Conservation (phyloP, 768 basidiomycete species). For the Suillus lakei region DNA sequence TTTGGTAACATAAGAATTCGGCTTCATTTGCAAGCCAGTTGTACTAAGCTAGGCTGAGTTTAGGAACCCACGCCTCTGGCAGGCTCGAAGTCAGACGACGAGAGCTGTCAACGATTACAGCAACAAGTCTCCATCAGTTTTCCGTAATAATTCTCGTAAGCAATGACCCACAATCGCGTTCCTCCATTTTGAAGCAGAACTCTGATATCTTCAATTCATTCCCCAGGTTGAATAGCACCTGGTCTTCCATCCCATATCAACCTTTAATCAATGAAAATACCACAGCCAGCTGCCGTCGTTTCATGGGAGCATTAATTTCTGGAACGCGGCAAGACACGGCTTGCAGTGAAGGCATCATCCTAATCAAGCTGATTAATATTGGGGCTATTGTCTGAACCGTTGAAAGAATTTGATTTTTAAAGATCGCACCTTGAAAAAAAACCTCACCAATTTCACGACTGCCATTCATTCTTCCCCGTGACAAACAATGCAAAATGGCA, state of each 20-base stretch:
- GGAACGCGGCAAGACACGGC: too few species aligned
- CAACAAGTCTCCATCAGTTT: slow-evolving; percentile 30
- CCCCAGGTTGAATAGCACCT: slow-evolving; percentile 7
- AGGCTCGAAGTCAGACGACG: slow-evolving; percentile 36
- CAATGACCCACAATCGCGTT: slow-evolving; percentile 28
- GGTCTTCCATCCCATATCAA: slow-evolving; percentile 22
- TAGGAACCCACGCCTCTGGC: slow-evolving; percentile 37
- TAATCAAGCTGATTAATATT: not conserved
- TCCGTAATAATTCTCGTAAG: slow-evolving; percentile 32
- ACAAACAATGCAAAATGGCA: not conserved
- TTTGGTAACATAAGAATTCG: slow-evolving; percentile 22
- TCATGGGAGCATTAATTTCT: not conserved
- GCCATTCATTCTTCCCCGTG: too few species aligned
- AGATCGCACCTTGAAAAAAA: not conserved
- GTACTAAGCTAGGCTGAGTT: slow-evolving; percentile 23
- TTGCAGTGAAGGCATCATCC: not conserved
- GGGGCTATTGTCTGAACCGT: not conserved
- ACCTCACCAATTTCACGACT: not conserved
- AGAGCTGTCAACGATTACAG: slow-evolving; percentile 33
- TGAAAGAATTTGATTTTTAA: not conserved
- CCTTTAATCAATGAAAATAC: slow-evolving; percentile 32
- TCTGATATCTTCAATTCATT: slow-evolving; percentile 23
- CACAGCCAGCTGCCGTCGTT: not conserved
- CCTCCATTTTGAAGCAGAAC: slow-evolving; percentile 30
- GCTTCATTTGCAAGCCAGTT: slow-evolving; percentile 21